Percentiles rank a stretch among this genome's conserved stretches.
phyloP scores from a whole-genome alignment of 2,329 filamentous ascomycete species.

The Monascus ruber region DNA sequence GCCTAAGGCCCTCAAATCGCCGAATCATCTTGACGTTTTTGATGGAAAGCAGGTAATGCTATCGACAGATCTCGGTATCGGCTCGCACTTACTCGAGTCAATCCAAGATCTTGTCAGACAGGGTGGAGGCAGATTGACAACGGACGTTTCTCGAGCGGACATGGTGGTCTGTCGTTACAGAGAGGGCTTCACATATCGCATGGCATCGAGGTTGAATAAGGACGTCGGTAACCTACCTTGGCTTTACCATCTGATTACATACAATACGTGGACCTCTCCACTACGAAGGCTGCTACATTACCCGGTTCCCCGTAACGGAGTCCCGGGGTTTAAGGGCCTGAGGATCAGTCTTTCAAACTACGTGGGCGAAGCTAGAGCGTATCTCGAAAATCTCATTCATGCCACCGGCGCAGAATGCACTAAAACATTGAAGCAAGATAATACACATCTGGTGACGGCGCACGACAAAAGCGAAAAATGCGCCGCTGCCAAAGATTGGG shows the following conservation, averaged over 20 bases:
- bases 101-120: slow-evolving; percentile 59
- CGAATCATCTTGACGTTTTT: slow-evolving; percentile 58
- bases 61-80: slow-evolving; percentile 61
- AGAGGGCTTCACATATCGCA: slow-evolving; percentile 65
- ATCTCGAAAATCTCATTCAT: slow-evolving; percentile 80
- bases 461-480: slow-evolving; percentile 87
- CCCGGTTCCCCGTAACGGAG: slow-evolving; percentile 62
- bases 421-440: slow-evolving; percentile 88
- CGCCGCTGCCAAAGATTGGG: slow-evolving; percentile 84
- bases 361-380: slow-evolving; percentile 82
- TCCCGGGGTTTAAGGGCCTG: slow-evolving; percentile 65
- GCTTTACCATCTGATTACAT: slow-evolving; percentile 84
- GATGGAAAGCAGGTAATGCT: slow-evolving; percentile 66
- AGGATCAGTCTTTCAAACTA: slow-evolving; percentile 93
- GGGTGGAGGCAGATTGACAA: slow-evolving; percentile 60
- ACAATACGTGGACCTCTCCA: slow-evolving; percentile 80
- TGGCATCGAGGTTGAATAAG: slow-evolving; percentile 64
- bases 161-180: slow-evolving; percentile 83
- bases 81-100: slow-evolving; percentile 52
- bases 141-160: slow-evolving; percentile 57
- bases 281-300: slow-evolving; percentile 78
- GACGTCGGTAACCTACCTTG: slow-evolving; percentile 87
- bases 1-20: slow-evolving; percentile 17
- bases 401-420: slow-evolving; percentile 82
- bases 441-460: slow-evolving; percentile 90